Evolutionary conservation across 805 yeast genomes (phyloP).

Genomic region (Cyberlindnera bimundalis): DNA sequence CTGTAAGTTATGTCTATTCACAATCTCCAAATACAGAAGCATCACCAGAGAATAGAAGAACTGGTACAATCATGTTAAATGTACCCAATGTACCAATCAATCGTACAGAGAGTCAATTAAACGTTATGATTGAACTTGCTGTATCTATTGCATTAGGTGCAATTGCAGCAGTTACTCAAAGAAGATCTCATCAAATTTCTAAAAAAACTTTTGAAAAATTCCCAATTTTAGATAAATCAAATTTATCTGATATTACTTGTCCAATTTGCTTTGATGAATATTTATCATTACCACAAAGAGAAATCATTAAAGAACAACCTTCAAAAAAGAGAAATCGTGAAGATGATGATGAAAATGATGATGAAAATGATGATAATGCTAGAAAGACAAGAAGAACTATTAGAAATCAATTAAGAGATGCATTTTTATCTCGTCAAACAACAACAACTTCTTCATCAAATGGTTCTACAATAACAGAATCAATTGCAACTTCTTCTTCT

Average conservation of each 20-base stretch:
- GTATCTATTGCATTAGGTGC: conserved; percentile 68
- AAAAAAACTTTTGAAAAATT: conserved; percentile 49
- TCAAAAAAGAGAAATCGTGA: conserved; percentile 19
- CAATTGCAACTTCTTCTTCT: not conserved
- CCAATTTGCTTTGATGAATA: conserved; percentile 62
- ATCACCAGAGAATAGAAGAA: conserved; percentile 24
- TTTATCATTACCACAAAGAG: too few species aligned
- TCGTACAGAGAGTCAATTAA: conserved; percentile 53
- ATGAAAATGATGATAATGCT: conserved; percentile 12
- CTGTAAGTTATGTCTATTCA: conserved; percentile 37
- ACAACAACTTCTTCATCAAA: not conserved
- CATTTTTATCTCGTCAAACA: not conserved
- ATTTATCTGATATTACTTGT: conserved; percentile 41
- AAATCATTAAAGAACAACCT: not conserved
- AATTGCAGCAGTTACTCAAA: conserved; percentile 44
- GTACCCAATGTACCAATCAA: conserved; percentile 64
- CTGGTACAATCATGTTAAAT: conserved; percentile 60
- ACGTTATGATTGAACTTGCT: conserved; percentile 60
- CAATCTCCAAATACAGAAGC: conserved; percentile 7
- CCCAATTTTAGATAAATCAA: conserved; percentile 34
- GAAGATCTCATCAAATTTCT: conserved; percentile 42
- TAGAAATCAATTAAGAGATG: too few species aligned
- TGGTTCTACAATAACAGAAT: not conserved
- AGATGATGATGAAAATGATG: conserved; percentile 20
- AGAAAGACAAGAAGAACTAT: not conserved